These are phyloP conservation scores for Pyracantha coccinea DNA, from an alignment of 331 rosid genomes.

Conservation along the genomic window DNA sequence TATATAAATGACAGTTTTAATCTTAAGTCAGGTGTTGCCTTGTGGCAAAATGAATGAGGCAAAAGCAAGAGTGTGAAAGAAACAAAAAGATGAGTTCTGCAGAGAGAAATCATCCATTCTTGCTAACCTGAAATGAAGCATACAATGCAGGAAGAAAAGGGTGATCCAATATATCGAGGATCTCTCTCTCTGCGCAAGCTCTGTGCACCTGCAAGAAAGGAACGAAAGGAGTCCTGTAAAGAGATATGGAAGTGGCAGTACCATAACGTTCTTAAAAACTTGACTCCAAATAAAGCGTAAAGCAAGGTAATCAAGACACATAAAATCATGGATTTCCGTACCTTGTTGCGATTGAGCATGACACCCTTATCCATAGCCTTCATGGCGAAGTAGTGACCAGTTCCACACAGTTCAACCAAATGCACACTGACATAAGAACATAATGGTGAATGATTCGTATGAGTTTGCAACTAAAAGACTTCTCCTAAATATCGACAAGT, in stretches of 20 bases:
- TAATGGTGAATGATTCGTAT: neutral
- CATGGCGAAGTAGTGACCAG: conserved; percentile 75
- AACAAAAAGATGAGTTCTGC: too few species aligned
- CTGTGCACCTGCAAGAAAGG: conserved; percentile 71
- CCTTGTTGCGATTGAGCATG: conserved; percentile 99
- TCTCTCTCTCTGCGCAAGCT: conserved; percentile 95
- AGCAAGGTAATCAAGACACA: neutral
- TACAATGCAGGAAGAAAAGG: conserved; percentile 95
- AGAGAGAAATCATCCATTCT: too few species aligned
- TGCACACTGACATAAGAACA: conserved; percentile 61
- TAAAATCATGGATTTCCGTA: conserved; percentile 14
- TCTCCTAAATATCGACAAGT: neutral
- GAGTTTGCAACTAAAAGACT: neutral
- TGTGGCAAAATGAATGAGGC: neutral
- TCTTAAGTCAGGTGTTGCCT: neutral
- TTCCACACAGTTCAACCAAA: conserved; percentile 80
- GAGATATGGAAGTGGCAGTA: neutral
- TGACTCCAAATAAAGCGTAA: neutral
- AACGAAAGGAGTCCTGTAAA: conserved; percentile 7
- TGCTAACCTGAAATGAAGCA: conserved; percentile 89
- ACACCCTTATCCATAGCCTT: conserved; percentile 92
- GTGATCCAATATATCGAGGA: conserved; percentile 94
- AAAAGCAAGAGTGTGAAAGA: neutral
- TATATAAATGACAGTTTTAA: neutral
- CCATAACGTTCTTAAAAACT: neutral